These are phyloP conservation scores for Pseudogymnoascus verrucosus DNA, from an alignment of 2,329 filamentous ascomycete genomes.

Conservation along the genomic window DNA sequence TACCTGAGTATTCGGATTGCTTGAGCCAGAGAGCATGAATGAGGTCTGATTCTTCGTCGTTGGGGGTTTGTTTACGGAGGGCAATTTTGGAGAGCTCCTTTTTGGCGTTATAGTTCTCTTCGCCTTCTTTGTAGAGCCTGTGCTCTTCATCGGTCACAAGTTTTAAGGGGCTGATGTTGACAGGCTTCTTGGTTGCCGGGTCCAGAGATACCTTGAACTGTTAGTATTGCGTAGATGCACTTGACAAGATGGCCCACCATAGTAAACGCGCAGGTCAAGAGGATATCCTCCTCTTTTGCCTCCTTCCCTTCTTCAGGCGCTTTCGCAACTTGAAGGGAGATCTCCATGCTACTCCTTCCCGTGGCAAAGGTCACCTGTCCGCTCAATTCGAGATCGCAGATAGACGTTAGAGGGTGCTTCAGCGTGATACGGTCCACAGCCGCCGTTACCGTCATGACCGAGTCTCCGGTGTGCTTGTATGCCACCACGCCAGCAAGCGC, in stretches of 20 bases:
- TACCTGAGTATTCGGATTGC: conserved; percentile 52
- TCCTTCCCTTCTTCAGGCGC: conserved; percentile 45
- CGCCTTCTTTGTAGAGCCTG: conserved; percentile 51
- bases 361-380: conserved; percentile 49
- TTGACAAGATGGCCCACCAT: conserved; percentile 43
- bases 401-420: conserved; percentile 56
- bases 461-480: conserved; percentile 60
- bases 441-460: conserved; percentile 35
- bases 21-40: conserved; percentile 65
- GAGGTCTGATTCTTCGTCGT: conserved; percentile 60
- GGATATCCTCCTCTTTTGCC: conserved; percentile 49
- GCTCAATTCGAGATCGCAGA: conserved; percentile 61
- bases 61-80: conserved; percentile 56
- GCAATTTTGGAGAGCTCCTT: conserved; percentile 52
- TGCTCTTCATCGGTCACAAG: conserved; percentile 56
- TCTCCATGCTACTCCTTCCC: conserved; percentile 60
- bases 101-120: conserved; percentile 57
- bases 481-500: conserved; percentile 63
- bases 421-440: conserved; percentile 37
- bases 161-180: conserved; percentile 50
- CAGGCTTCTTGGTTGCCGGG: conserved; percentile 57
- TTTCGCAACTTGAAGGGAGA: conserved; percentile 61
- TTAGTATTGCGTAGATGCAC: neutral
- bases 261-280: conserved; percentile 66
- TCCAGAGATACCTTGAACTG: conserved; percentile 46